These are phyloP conservation scores for Sabuloglossum arenarium DNA, from an alignment of 495 filamentous ascomycete species.

Conservation along the genomic window DNA sequence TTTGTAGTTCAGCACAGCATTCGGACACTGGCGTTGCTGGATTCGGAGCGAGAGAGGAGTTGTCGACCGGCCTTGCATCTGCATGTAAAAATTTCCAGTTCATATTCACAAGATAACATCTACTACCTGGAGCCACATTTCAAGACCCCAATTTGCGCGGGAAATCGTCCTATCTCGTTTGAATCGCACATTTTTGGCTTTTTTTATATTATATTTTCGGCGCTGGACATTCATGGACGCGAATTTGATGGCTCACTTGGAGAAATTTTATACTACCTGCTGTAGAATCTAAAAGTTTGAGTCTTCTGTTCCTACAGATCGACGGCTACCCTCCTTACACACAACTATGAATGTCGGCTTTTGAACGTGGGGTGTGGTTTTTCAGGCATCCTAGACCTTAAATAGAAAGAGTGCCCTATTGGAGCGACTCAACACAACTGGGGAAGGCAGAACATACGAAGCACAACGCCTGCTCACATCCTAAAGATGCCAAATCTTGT, in stretches of 20 bases:
- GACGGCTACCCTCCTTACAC: not conserved
- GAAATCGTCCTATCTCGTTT: not conserved
- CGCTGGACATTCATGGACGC: too few relatives aligned
- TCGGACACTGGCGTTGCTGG: not conserved
- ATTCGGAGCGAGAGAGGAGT: not conserved
- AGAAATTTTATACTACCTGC: too few relatives aligned
- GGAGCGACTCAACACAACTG: not conserved
- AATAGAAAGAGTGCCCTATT: too few relatives aligned
- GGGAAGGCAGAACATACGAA: not conserved
- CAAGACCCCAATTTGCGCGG: not conserved
- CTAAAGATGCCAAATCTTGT: slow-evolving; percentile 90
- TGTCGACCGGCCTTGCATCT: not conserved
- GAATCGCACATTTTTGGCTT: too few relatives aligned
- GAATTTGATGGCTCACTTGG: too few relatives aligned
- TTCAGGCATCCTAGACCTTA: too few relatives aligned
- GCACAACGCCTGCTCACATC: slow-evolving; percentile 37
- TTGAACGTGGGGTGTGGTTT: not conserved
- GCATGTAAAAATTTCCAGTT: not conserved
- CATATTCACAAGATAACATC: not conserved
- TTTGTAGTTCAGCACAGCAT: not conserved
- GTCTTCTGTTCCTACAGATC: not conserved
- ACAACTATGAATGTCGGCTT: not conserved
- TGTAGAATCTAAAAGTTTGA: too few relatives aligned
- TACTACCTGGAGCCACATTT: not conserved
- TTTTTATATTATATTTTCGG: too few relatives aligned